Percentiles rank a stretch among this genome's conserved stretches.
These are phyloP conservation scores for Mycena galericulata DNA, from an alignment of 768 basidiomycete species.

Conservation along the genomic window DNA sequence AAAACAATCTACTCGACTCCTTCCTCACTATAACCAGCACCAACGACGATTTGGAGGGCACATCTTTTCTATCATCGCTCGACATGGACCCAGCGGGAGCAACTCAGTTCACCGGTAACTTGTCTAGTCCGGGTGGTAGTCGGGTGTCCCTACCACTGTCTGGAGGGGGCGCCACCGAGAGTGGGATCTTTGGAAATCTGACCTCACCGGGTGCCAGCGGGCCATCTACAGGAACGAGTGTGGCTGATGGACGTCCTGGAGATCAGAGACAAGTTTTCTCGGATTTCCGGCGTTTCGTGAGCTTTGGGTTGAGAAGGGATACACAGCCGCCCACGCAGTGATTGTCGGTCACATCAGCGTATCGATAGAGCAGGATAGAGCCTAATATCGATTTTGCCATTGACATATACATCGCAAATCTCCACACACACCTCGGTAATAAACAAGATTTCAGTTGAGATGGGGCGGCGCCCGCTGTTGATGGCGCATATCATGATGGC, in stretches of 20 bases:
- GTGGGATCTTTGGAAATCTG: conserved; percentile 66
- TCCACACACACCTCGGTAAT: too few relatives aligned
- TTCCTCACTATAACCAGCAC: conserved; percentile 96
- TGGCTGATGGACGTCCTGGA: conserved; percentile 51
- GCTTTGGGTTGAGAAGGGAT: conserved; percentile 87
- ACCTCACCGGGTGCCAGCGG: conserved; percentile 73
- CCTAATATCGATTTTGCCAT: too few relatives aligned
- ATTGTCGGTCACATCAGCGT: background rate
- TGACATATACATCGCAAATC: too few relatives aligned
- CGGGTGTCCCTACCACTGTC: conserved; percentile 65
- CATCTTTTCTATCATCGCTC: conserved; percentile 92
- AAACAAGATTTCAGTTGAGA: too few relatives aligned
- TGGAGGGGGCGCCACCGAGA: conserved; percentile 54
- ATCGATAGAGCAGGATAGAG: too few relatives aligned
- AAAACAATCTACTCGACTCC: conserved; percentile 90
- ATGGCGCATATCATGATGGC: too few relatives aligned
- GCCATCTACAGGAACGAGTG: conserved; percentile 71
- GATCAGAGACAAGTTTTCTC: conserved; percentile 85
- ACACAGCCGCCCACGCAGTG: conserved; percentile 40
- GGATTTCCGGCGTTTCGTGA: conserved; percentile 89
- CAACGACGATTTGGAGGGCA: conserved; percentile 86
- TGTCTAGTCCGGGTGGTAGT: conserved; percentile 76
- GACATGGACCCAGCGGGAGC: conserved; percentile 92
- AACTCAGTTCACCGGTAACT: conserved; percentile 59
- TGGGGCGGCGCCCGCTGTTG: too few relatives aligned